These are phyloP conservation scores for Paraglomus brasilianum DNA, from an alignment of 192 early-diverging fungal genomes.

Conservation along the genomic window DNA sequence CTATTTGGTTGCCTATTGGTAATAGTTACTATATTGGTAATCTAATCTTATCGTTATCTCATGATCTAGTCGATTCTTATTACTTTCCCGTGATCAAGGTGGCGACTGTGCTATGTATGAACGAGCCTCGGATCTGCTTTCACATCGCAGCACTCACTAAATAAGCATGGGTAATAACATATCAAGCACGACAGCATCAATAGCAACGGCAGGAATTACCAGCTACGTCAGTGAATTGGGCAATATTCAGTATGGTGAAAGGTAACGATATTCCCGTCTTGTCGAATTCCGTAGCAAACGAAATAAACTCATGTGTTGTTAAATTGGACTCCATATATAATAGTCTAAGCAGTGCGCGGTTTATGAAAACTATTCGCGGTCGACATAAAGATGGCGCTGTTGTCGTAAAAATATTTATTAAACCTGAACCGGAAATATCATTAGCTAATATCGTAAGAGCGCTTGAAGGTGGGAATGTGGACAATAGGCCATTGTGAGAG, in stretches of 20 bases:
- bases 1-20: too few relatives aligned
- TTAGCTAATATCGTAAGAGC: slow-evolving; percentile 52
- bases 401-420: slow-evolving; percentile 92
- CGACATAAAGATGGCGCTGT: slow-evolving; percentile 78
- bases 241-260: slow-evolving; percentile 70
- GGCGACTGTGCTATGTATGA: too few relatives aligned
- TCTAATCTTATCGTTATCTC: too few relatives aligned
- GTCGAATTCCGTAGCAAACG: background rate
- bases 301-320: background rate
- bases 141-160: too few relatives aligned
- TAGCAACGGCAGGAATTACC: slow-evolving; percentile 65
- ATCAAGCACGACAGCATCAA: slow-evolving; percentile 59
- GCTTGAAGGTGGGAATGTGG: slow-evolving; percentile 50
- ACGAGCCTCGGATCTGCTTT: too few relatives aligned
- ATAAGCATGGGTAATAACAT: slow-evolving; percentile 67
- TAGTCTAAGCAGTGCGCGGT: slow-evolving; percentile 86
- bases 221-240: slow-evolving; percentile 71
- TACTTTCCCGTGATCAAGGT: too few relatives aligned
- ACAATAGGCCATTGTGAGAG: too few relatives aligned
- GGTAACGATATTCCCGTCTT: slow-evolving; percentile 38
- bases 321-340: background rate
- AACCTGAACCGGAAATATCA: slow-evolving; percentile 67
- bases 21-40: too few relatives aligned
- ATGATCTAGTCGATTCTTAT: too few relatives aligned
- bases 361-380: slow-evolving; percentile 93